Conservation (phyloP, 805 yeast species). For the Pichia thaimueangensis region DNA sequence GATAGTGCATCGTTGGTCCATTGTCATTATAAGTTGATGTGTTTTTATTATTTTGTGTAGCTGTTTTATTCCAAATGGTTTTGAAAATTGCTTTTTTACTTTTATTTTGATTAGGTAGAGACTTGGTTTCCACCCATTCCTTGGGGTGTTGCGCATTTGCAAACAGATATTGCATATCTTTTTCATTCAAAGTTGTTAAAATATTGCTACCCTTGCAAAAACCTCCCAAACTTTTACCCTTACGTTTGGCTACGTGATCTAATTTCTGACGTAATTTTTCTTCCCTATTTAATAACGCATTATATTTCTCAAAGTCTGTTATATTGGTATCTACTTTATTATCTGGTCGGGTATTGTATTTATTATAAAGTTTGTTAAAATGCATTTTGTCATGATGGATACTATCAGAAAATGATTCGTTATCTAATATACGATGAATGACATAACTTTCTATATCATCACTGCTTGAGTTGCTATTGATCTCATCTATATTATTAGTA, state of each 20-base stretch:
- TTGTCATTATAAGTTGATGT: neutral
- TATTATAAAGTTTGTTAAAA: slow-evolving; percentile 23
- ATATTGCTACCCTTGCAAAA: slow-evolving; percentile 6
- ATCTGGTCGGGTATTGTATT: slow-evolving; percentile 5
- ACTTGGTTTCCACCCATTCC: slow-evolving; percentile 11
- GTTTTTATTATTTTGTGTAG: neutral
- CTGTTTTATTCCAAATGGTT: slow-evolving; percentile 2
- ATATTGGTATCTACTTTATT: slow-evolving; percentile 6
- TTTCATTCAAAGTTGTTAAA: slow-evolving; percentile 19
- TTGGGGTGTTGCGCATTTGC: slow-evolving; percentile 8
- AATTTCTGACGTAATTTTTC: slow-evolving; percentile 20
- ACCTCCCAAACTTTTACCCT: neutral
- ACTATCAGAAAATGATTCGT: slow-evolving; percentile 12
- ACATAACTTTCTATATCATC: slow-evolving; percentile 21
- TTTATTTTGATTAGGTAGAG: neutral
- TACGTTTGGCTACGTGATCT: slow-evolving; percentile 9
- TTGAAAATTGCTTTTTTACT: slow-evolving; percentile 4
- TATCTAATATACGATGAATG: slow-evolving; percentile 20
- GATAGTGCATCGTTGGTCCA: neutral
- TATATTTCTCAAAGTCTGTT: slow-evolving; percentile 28
- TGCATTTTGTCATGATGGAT: slow-evolving; percentile 13
- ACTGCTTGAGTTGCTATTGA: too few species aligned
- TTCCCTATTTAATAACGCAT: slow-evolving; percentile 21
- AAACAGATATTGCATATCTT: slow-evolving; percentile 19
- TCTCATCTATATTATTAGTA: neutral